Base-by-base conservation (phyloP, 2,329 filamentous ascomycete species). In the Rhynchosporium graminicola region DNA sequence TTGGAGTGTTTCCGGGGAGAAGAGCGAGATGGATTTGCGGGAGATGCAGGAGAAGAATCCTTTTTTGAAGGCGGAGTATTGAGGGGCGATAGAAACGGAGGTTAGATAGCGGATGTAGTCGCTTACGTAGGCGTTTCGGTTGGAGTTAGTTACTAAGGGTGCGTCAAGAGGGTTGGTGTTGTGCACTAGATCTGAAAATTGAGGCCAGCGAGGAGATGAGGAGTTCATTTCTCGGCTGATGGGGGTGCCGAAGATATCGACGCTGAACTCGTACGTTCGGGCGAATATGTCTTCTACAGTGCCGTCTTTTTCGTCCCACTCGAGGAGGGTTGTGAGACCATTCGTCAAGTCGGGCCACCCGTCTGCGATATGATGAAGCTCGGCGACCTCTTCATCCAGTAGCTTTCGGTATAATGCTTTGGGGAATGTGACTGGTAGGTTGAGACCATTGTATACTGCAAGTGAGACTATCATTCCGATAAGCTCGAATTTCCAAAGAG, bases 361-460 rank as follows among this genome's bases (percentile, higher is more conserved):
- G 70, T 97, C 93, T 2, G 82, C 80, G 65, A 98, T 92, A 73
- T 93, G 87, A 52, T 91, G 84, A 1, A 95, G 78, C 61, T 87
- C 83, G 40, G 85, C 85, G 15, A 90, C 85, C 8, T 87, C 85
- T 63, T 88, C 80, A 8, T 84, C 86, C 0, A 96, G 80, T 0
- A 98, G 81, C 69, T 91, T 91, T 59, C 86, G 83, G 76, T 99
- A 99, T 3, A 99, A 82, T 0, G 88, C 90, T 62, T 86, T 83
- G 0, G 95, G 95, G 64, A 99, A 95, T 1, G 89, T 96, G 47
- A 98, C 83, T 0, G 95, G 95, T 0, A 99, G 80, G 0, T 93
- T 97, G 29, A 98, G 80, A 1, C 94, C 94, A 68, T 99, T 99
- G 77, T 95, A 97, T 4, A 98, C 79, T 4, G 95, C 95, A 20